Percentiles rank a stretch among this genome's conserved stretches.
phyloP scores from a whole-genome alignment of 345 rosid species.

The Odontarrhena argentea region DNA sequence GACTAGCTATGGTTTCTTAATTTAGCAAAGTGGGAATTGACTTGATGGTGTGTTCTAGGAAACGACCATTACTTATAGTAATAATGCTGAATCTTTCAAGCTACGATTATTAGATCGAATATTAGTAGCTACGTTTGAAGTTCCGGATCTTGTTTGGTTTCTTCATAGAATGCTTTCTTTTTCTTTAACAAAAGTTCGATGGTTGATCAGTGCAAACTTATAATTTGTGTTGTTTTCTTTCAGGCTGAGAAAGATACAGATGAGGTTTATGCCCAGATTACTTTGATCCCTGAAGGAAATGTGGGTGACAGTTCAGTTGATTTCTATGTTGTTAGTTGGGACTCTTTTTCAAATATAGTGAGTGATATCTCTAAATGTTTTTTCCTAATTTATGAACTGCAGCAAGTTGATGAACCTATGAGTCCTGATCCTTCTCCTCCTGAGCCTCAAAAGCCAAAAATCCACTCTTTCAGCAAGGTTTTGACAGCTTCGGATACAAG shows the following conservation, averaged over 20 bases:
- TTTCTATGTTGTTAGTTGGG: constrained; percentile 5
- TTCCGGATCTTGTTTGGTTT: constrained; percentile 21
- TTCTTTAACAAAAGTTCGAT: not conserved
- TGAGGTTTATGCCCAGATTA: constrained; percentile 93
- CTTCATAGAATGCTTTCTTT: constrained; percentile 1
- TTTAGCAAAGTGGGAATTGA: not conserved
- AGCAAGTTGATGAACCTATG: constrained; percentile 62
- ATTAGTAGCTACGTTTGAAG: not conserved
- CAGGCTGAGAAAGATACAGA: constrained; percentile 98
- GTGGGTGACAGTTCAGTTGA: constrained; percentile 47
- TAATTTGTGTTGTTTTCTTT: constrained; percentile 31
- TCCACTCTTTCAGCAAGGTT: constrained; percentile 84
- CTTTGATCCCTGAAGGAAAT: constrained; percentile 64
- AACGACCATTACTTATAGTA: not conserved
- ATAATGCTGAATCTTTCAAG: not conserved
- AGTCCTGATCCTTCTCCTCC: constrained; percentile 51
- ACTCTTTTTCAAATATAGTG: not conserved
- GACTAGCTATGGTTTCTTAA: constrained; percentile 8
- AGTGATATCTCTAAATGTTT: constrained; percentile 6
- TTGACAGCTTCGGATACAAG: constrained; percentile 97
- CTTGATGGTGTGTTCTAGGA: not conserved
- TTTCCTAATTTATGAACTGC: constrained; percentile 20
- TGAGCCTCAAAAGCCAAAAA: constrained; percentile 50
- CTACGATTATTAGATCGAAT: not conserved
- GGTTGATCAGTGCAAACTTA: not conserved